phyloP scores from a whole-genome alignment of 805 yeast species.

The Kazachstania africana region DNA sequence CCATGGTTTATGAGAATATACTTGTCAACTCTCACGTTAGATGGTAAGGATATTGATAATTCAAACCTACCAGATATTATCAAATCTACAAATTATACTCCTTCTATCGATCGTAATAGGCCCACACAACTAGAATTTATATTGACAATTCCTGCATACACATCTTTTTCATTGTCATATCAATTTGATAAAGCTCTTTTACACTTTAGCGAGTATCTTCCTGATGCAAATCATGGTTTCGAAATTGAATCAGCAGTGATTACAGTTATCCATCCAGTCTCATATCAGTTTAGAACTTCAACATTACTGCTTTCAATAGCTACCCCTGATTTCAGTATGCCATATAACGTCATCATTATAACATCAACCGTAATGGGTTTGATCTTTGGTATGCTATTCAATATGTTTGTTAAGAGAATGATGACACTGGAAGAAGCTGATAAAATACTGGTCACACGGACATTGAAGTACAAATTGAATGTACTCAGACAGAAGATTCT shows the following conservation, averaged over 20 bases:
- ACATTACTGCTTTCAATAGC: conserved; percentile 81
- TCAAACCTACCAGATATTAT: conserved; percentile 26
- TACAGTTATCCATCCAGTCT: conserved; percentile 35
- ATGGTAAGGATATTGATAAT: conserved; percentile 14
- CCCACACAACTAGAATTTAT: conserved; percentile 75
- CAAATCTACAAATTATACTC: conserved; percentile 47
- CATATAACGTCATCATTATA: conserved; percentile 88
- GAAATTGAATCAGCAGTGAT: conserved; percentile 86
- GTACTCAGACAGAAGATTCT: conserved; percentile 6
- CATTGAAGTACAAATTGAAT: conserved; percentile 14
- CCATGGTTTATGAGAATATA: conserved; percentile 92
- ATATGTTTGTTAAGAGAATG: conserved; percentile 60
- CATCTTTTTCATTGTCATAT: conserved; percentile 52
- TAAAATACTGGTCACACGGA: conserved; percentile 7
- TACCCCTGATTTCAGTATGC: conserved; percentile 98
- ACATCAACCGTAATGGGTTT: conserved; percentile 90
- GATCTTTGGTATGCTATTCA: conserved; percentile 78
- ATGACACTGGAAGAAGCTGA: conserved; percentile 67
- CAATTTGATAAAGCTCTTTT: conserved; percentile 81
- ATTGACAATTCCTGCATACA: conserved; percentile 50
- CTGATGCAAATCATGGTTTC: conserved; percentile 97
- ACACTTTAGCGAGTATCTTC: conserved; percentile 89
- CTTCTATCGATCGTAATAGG: conserved; percentile 68
- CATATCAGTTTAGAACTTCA: conserved; percentile 61
- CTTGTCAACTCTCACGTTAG: conserved; percentile 50